phyloP scores from a whole-genome alignment of 1,139 yeast genomes.

The Pichia sp. region DNA sequence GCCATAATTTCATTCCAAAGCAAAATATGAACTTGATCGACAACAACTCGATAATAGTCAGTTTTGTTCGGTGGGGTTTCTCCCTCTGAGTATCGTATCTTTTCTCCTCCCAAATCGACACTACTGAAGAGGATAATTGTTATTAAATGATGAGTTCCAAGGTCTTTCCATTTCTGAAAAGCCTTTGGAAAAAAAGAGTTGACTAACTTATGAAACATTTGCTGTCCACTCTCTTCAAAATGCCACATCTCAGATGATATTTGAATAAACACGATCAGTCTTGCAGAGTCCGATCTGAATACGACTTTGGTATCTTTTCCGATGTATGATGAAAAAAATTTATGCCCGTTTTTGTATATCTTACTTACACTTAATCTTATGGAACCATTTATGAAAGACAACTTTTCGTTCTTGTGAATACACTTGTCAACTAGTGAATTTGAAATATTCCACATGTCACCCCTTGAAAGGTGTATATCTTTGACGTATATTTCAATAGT shows the following conservation, averaged over 20 bases:
- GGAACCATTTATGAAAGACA: slow-evolving; percentile 55
- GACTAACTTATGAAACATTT: slow-evolving; percentile 86
- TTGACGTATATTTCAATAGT: slow-evolving; percentile 76
- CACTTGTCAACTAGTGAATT: slow-evolving; percentile 59
- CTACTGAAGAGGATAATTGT: slow-evolving; percentile 87
- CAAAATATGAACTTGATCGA: slow-evolving; percentile 84
- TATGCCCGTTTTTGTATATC: slow-evolving; percentile 68
- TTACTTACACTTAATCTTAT: slow-evolving; percentile 63
- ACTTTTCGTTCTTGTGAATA: slow-evolving; percentile 61
- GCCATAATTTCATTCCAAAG: slow-evolving; percentile 91
- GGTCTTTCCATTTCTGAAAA: slow-evolving; percentile 81
- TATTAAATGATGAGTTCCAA: slow-evolving; percentile 84
- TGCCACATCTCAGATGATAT: slow-evolving; percentile 97
- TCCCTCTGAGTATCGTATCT: slow-evolving; percentile 63
- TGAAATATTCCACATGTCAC: slow-evolving; percentile 90
- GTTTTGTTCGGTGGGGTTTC: slow-evolving; percentile 63
- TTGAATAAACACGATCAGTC: slow-evolving; percentile 77
- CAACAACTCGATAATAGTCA: slow-evolving; percentile 90
- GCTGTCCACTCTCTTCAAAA: slow-evolving; percentile 94
- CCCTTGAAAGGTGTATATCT: slow-evolving; percentile 79
- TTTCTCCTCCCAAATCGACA: slow-evolving; percentile 61
- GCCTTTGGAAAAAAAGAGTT: slow-evolving; percentile 87
- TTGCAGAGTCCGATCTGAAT: slow-evolving; percentile 87
- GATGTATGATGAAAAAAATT: slow-evolving; percentile 59
- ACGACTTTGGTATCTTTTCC: slow-evolving; percentile 75